These are phyloP conservation scores for Astragalus membranaceus DNA, from an alignment of 306 rosid species.

Conservation along the genomic window DNA sequence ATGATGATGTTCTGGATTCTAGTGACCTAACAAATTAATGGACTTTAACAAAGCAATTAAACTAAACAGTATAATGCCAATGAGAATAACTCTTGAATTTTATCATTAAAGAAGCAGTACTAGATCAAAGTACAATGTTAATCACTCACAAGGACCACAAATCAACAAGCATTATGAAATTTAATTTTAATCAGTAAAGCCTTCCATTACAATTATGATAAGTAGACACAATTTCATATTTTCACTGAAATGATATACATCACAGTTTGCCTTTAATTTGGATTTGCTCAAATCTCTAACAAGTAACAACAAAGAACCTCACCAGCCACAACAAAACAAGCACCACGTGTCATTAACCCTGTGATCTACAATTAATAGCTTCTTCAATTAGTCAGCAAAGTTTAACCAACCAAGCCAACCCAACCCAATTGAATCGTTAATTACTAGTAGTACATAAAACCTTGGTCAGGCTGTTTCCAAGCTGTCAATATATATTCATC, in stretches of 20 bases:
- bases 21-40: constrained; percentile 4
- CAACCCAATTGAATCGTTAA: neutral
- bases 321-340: neutral
- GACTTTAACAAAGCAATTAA: neutral
- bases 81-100: neutral
- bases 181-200: neutral
- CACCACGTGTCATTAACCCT: neutral
- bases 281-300: constrained; percentile 4
- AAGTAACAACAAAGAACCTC: constrained; percentile 2
- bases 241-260: neutral
- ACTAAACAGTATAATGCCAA: neutral
- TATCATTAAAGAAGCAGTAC: neutral
- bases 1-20: neutral
- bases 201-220: neutral
- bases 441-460: neutral
- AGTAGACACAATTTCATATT: neutral
- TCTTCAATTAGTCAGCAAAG: constrained; percentile 1
- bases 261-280: neutral
- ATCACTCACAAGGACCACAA: neutral
- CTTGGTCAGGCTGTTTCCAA: neutral
- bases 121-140: neutral
- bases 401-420: constrained; percentile 16
- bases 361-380: constrained; percentile 16
- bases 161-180: neutral
- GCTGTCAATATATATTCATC: neutral